Evolutionary conservation across 805 yeast genomes (phyloP).

Genomic region (Nakazawaea ernobii): DNA sequence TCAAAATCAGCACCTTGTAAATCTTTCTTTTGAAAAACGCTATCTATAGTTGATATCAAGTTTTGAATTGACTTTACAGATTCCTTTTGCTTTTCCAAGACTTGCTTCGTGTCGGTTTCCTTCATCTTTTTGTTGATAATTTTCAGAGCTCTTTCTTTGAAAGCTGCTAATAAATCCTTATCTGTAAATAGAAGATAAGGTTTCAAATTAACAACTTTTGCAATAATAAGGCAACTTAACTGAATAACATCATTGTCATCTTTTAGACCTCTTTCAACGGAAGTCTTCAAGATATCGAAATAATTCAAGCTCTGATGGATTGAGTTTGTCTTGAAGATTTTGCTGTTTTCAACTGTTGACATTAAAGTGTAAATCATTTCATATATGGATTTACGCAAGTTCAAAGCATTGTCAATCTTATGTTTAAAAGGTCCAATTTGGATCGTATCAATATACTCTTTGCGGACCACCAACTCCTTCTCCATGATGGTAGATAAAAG

Average conservation of each 20-base stretch:
- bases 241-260: slow-evolving; percentile 60
- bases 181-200: slow-evolving; percentile 16
- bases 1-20: slow-evolving; percentile 1
- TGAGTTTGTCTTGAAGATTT: slow-evolving; percentile 8
- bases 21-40: not conserved
- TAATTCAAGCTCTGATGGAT: slow-evolving; percentile 22
- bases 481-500: slow-evolving; percentile 46
- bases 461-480: slow-evolving; percentile 48
- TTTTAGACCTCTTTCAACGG: slow-evolving; percentile 44
- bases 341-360: slow-evolving; percentile 24
- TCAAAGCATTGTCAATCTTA: slow-evolving; percentile 72
- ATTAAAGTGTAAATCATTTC: slow-evolving; percentile 59
- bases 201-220: slow-evolving; percentile 29
- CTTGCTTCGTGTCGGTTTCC: slow-evolving; percentile 64
- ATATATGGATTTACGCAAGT: slow-evolving; percentile 64
- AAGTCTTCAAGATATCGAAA: slow-evolving; percentile 30
- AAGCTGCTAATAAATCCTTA: slow-evolving; percentile 13
- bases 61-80: slow-evolving; percentile 15
- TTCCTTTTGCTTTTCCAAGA: slow-evolving; percentile 51
- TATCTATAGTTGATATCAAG: slow-evolving; percentile 5
- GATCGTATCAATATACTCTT: slow-evolving; percentile 54
- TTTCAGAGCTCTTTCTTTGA: slow-evolving; percentile 33
- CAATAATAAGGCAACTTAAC: slow-evolving; percentile 41
- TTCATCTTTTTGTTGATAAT: slow-evolving; percentile 43
- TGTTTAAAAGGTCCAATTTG: slow-evolving; percentile 88